Evolutionary conservation across 164 flowering plant genomes (phyloP).

Genomic region (Santalum album): DNA sequence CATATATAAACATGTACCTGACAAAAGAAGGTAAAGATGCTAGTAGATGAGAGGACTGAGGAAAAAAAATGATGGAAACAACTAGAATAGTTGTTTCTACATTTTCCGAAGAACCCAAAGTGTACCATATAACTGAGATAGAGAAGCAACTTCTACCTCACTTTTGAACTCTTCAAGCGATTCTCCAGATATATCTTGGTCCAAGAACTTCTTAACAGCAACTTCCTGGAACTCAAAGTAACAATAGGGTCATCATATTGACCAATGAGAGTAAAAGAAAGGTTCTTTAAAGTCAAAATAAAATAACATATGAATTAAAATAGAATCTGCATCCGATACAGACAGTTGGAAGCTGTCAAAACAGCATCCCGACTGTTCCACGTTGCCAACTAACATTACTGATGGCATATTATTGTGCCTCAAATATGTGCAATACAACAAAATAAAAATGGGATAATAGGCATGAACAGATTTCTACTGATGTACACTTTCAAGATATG

Average conservation of each 20-base stretch:
- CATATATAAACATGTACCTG: too few species aligned
- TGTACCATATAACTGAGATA: neutral
- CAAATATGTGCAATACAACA: neutral
- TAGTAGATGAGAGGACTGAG: neutral
- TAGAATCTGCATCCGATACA: too few species aligned
- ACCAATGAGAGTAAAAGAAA: neutral
- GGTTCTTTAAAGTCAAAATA: neutral
- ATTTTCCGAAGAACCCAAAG: too few species aligned
- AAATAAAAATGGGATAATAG: neutral
- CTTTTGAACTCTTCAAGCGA: slow-evolving; percentile 87
- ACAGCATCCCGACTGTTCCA: neutral
- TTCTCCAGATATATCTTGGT: slow-evolving; percentile 80
- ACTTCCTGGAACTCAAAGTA: slow-evolving; percentile 56
- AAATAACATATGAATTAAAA: too few species aligned
- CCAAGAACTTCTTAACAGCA: slow-evolving; percentile 89
- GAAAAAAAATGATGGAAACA: too few species aligned
- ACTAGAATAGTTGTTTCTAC: too few species aligned
- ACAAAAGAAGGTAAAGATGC: too few species aligned
- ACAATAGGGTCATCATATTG: slow-evolving; percentile 1
- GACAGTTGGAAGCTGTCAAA: too few species aligned
- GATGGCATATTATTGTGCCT: neutral
- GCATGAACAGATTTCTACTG: too few species aligned
- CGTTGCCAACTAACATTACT: neutral
- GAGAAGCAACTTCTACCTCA: slow-evolving; percentile 45
- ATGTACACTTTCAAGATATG: too few species aligned